Evolutionary conservation across 1,139 yeast genomes (phyloP).

Genomic region (Protomyces lactucae-debilis): DNA sequence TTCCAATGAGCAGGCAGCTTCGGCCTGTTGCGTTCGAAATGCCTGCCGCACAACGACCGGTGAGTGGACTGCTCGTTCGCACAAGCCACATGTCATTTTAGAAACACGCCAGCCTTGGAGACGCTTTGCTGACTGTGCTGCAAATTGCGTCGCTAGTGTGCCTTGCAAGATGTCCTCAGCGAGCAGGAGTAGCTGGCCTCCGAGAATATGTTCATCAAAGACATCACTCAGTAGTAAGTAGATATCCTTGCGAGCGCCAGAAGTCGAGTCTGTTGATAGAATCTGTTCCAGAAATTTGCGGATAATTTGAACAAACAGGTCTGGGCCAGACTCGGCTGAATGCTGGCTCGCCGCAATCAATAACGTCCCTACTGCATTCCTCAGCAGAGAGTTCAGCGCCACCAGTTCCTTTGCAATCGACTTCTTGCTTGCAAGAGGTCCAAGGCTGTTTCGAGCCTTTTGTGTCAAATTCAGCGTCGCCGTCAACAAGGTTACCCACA

Average conservation of each 20-base stretch:
- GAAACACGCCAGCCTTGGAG: not conserved
- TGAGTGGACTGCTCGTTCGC: not conserved
- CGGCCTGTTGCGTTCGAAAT: not conserved
- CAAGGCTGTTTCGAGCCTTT: too few species aligned
- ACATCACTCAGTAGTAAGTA: slow-evolving; percentile 58
- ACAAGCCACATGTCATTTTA: not conserved
- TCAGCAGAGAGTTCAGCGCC: slow-evolving; percentile 37
- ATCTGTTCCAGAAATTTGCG: slow-evolving; percentile 45
- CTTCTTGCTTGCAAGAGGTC: not conserved
- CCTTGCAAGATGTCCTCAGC: slow-evolving; percentile 47
- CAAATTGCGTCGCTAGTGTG: not conserved
- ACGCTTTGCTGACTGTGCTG: not conserved
- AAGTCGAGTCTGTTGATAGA: slow-evolving; percentile 17
- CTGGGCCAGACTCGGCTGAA: slow-evolving; percentile 14
- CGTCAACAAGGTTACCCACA: not conserved
- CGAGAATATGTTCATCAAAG: slow-evolving; percentile 61
- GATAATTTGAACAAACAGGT: slow-evolving; percentile 50
- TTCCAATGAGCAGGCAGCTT: not conserved
- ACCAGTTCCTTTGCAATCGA: not conserved
- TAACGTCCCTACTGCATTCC: slow-evolving; percentile 33
- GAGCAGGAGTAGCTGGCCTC: slow-evolving; percentile 53
- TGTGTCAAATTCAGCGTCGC: not conserved
- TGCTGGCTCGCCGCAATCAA: slow-evolving; percentile 26
- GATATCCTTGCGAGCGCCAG: slow-evolving; percentile 44
- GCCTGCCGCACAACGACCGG: not conserved